phyloP scores from a whole-genome alignment of 1,284 basidiomycete genomes.

The Tilletia horrida region DNA sequence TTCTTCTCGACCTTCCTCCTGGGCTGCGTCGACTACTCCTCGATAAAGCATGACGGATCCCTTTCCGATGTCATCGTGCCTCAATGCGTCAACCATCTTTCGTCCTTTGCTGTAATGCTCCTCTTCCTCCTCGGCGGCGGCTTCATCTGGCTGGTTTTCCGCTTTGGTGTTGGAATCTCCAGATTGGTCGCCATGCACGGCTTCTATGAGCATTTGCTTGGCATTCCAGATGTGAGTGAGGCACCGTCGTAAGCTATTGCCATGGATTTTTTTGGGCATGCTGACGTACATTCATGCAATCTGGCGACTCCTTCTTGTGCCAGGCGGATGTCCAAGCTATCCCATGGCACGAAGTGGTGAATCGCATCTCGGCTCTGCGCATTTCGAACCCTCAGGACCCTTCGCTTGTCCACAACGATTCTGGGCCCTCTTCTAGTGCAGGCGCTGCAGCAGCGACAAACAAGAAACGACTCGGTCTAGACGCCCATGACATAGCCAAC shows the following conservation, averaged over 20 bases:
- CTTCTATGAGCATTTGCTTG: constrained; percentile 67
- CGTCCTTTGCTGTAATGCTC: constrained; percentile 66
- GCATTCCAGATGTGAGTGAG: constrained; percentile 61
- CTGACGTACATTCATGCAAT: background rate
- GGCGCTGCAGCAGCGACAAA: constrained; percentile 28
- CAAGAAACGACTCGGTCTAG: constrained; percentile 53
- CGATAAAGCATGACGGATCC: constrained; percentile 58
- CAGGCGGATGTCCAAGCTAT: constrained; percentile 97
- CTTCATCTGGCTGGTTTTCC: constrained; percentile 65
- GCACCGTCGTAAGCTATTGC: background rate
- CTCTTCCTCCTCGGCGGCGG: constrained; percentile 67
- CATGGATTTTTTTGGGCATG: too few species aligned
- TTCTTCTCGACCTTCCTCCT: constrained; percentile 91
- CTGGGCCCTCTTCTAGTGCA: background rate
- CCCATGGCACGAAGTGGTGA: constrained; percentile 90
- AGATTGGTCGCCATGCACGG: constrained; percentile 85
- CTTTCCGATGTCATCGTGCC: constrained; percentile 44
- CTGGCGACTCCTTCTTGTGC: background rate
- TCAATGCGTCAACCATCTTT: constrained; percentile 67
- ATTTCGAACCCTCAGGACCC: constrained; percentile 36
- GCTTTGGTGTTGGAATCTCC: constrained; percentile 62
- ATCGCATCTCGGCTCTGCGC: constrained; percentile 63
- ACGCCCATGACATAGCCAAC: constrained; percentile 94
- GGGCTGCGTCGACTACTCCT: constrained; percentile 88
- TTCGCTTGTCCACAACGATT: background rate